phyloP scores from a whole-genome alignment of 148 eudicot species.

The Cornus kousa region DNA sequence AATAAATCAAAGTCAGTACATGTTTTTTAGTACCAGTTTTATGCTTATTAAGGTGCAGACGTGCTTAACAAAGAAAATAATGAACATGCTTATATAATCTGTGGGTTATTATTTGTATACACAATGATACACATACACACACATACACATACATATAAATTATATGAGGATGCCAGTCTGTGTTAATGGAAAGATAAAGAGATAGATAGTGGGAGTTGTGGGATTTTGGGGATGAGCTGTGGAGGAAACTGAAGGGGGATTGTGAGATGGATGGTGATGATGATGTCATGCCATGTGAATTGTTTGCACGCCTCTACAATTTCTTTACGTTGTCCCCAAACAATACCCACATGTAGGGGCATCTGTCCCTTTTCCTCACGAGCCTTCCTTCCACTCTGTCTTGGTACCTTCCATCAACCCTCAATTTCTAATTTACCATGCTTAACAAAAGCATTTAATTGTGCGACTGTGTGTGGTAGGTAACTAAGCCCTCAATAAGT shows the following conservation, averaged over 20 bases:
- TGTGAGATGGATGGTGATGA: constrained; percentile 4
- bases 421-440: background rate
- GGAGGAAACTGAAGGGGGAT: constrained; percentile 14
- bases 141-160: background rate
- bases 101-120: background rate
- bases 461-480: too few species aligned
- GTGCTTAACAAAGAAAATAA: background rate
- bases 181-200: background rate
- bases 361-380: constrained; percentile 17
- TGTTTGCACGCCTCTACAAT: constrained; percentile 33
- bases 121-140: background rate
- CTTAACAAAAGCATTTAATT: background rate
- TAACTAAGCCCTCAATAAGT: too few species aligned
- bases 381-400: background rate
- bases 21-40: too few species aligned
- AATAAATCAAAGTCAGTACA: too few species aligned
- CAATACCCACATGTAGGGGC: constrained; percentile 47
- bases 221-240: constrained; percentile 20
- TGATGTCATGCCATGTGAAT: constrained; percentile 43
- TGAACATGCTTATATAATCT: background rate
- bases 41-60: too few species aligned
- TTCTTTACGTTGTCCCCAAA: constrained; percentile 35
- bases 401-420: constrained; percentile 10
- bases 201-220: background rate
- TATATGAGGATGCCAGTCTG: background rate